These are phyloP conservation scores for Termitomyces bulborhizus DNA, from an alignment of 768 basidiomycete genomes.

Conservation along the genomic window DNA sequence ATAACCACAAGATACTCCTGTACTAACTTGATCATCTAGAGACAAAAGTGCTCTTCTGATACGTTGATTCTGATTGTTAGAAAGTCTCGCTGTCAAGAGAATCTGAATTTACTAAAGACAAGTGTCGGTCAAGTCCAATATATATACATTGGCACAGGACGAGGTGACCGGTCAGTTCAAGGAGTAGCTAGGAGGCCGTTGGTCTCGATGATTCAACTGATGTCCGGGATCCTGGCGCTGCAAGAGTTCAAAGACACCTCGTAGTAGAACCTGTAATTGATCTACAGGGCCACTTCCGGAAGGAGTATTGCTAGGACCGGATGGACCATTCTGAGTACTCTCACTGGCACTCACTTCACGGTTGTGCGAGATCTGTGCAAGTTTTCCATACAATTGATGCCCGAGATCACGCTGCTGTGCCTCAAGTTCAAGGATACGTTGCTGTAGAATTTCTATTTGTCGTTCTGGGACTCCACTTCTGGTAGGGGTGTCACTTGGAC, in stretches of 20 bases:
- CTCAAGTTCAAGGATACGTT: too few relatives aligned
- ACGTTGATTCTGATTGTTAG: not conserved
- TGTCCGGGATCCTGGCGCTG: not conserved
- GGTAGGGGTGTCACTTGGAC: too few relatives aligned
- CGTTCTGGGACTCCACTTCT: too few relatives aligned
- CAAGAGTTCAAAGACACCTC: not conserved
- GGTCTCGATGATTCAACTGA: not conserved
- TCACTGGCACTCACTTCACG: not conserved
- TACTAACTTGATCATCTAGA: not conserved
- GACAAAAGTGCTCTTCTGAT: not conserved
- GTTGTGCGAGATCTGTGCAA: too few relatives aligned
- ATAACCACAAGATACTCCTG: not conserved
- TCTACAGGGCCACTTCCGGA: not conserved
- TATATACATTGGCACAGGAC: too few relatives aligned
- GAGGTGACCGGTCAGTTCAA: not conserved
- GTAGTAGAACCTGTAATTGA: not conserved
- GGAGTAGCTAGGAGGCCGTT: not conserved
- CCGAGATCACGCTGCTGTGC: too few relatives aligned
- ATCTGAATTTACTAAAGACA: not conserved
- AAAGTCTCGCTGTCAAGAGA: not conserved
- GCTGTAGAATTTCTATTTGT: too few relatives aligned
- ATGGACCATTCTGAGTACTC: not conserved
- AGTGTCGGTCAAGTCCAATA: not conserved
- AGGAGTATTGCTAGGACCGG: not conserved
- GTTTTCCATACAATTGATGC: too few relatives aligned